phyloP scores from a whole-genome alignment of 2,329 filamentous ascomycete genomes.

The Ophiosphaerella korrae region DNA sequence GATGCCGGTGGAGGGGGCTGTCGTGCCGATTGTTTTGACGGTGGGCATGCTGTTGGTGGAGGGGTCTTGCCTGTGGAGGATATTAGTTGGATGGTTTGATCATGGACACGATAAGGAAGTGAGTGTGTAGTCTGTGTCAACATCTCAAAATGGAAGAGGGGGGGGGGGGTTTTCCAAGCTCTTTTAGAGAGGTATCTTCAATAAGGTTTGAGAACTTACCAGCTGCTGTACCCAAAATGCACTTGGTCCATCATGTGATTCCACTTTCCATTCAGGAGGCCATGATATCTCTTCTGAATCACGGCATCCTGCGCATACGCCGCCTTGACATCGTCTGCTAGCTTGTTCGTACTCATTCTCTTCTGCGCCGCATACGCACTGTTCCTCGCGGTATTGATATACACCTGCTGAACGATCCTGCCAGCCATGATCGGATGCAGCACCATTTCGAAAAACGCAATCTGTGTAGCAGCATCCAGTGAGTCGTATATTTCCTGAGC shows the following conservation, averaged over 20 bases:
- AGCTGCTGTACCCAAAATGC: slow-evolving; percentile 35
- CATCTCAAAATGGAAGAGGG: too few species aligned
- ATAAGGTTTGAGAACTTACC: slow-evolving; percentile 28
- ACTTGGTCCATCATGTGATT: slow-evolving; percentile 38
- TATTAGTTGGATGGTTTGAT: too few species aligned
- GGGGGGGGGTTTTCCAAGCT: too few species aligned
- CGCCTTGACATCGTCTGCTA: slow-evolving; percentile 27
- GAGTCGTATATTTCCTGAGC: slow-evolving; percentile 60
- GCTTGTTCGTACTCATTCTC: slow-evolving; percentile 29
- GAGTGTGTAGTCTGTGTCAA: too few species aligned
- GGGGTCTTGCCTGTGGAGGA: slow-evolving; percentile 59
- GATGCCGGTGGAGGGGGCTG: slow-evolving; percentile 21
- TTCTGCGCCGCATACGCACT: slow-evolving; percentile 29
- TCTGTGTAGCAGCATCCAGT: slow-evolving; percentile 55
- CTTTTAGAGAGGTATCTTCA: too few species aligned
- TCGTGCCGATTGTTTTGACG: slow-evolving; percentile 64
- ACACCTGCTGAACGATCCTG: slow-evolving; percentile 54
- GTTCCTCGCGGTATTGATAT: slow-evolving; percentile 29
- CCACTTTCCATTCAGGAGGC: slow-evolving; percentile 35
- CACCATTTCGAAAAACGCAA: slow-evolving; percentile 66
- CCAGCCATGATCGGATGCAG: slow-evolving; percentile 63
- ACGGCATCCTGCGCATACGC: slow-evolving; percentile 26
- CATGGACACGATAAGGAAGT: too few species aligned
- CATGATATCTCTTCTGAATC: slow-evolving; percentile 30
- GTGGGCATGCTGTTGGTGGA: slow-evolving; percentile 68